phyloP scores from a whole-genome alignment of 768 basidiomycete species.

The Boletellus emodensis region DNA sequence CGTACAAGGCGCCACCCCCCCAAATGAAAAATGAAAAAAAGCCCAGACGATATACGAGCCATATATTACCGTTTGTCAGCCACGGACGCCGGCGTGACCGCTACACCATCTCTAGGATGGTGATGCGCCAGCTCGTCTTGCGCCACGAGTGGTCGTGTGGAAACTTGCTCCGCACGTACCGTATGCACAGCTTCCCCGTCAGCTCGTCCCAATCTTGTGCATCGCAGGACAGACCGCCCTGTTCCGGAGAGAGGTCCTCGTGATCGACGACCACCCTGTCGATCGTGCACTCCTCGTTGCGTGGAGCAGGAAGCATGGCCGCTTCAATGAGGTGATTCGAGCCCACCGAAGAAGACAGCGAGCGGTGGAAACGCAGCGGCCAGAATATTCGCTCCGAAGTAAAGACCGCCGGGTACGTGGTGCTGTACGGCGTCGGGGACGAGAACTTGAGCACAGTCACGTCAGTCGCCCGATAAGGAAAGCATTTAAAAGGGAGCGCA shows the following conservation, averaged over 20 bases:
- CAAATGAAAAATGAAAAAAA: no score
- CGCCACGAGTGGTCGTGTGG: constrained; percentile 24
- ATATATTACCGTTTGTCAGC: no score
- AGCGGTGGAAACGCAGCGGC: constrained; percentile 16
- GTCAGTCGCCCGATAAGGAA: neutral
- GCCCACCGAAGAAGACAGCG: neutral
- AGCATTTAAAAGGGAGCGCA: neutral
- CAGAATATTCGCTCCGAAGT: constrained; percentile 30
- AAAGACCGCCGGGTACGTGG: constrained; percentile 20
- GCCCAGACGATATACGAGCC: no score
- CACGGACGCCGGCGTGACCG: neutral
- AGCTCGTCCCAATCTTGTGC: constrained; percentile 33
- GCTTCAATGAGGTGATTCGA: constrained; percentile 22
- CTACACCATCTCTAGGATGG: constrained; percentile 27
- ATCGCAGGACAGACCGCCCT: constrained; percentile 14
- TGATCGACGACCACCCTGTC: constrained; percentile 22
- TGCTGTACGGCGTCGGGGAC: constrained; percentile 13
- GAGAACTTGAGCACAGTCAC: constrained; percentile 20
- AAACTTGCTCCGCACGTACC: constrained; percentile 20
- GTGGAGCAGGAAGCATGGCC: constrained; percentile 16
- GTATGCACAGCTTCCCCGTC: constrained; percentile 27
- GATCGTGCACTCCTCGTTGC: constrained; percentile 15
- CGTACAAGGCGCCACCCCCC: no score
- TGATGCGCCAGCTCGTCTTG: constrained; percentile 19
- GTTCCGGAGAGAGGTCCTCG: constrained; percentile 13